Percentiles rank a stretch among this genome's conserved stretches.
Evolutionary conservation across 495 filamentous ascomycete species (phyloP).

Genomic region (Penicillium flavigenum): DNA sequence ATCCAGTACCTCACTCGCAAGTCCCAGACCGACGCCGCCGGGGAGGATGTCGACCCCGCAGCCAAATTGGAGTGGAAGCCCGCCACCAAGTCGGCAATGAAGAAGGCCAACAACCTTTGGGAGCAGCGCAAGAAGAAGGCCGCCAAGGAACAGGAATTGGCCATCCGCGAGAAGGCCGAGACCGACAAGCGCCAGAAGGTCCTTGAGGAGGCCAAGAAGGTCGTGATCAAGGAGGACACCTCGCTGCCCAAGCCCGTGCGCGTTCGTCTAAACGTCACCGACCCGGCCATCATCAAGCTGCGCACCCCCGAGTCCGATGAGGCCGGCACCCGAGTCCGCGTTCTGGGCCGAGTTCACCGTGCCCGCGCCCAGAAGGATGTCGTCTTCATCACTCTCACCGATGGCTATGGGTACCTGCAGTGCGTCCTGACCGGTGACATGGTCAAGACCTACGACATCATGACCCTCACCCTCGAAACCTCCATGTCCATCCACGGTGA

Average conservation of each 20-base stretch:
- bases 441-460: constrained; percentile 87
- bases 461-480: constrained; percentile 85
- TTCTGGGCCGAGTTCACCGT: constrained; percentile 83
- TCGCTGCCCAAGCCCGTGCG: constrained; percentile 75
- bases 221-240: constrained; percentile 75
- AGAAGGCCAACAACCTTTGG: constrained; percentile 73
- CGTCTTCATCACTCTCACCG: constrained; percentile 81
- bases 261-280: constrained; percentile 70
- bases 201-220: constrained; percentile 85
- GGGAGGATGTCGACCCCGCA: constrained; percentile 51
- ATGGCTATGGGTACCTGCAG: constrained; percentile 89
- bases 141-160: constrained; percentile 64
- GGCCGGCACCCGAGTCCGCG: constrained; percentile 74
- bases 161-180: constrained; percentile 70
- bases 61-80: constrained; percentile 70
- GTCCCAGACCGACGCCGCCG: constrained; percentile 63
- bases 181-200: constrained; percentile 63
- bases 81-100: constrained; percentile 76
- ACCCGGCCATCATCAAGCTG: constrained; percentile 59
- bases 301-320: constrained; percentile 50
- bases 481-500: constrained; percentile 85
- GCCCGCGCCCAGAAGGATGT: constrained; percentile 81
- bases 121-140: constrained; percentile 77
- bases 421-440: constrained; percentile 81
- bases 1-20: constrained; percentile 67